These are phyloP conservation scores for Fomitopsis schrenkii DNA, from an alignment of 1,284 basidiomycete genomes.

Conservation along the genomic window DNA sequence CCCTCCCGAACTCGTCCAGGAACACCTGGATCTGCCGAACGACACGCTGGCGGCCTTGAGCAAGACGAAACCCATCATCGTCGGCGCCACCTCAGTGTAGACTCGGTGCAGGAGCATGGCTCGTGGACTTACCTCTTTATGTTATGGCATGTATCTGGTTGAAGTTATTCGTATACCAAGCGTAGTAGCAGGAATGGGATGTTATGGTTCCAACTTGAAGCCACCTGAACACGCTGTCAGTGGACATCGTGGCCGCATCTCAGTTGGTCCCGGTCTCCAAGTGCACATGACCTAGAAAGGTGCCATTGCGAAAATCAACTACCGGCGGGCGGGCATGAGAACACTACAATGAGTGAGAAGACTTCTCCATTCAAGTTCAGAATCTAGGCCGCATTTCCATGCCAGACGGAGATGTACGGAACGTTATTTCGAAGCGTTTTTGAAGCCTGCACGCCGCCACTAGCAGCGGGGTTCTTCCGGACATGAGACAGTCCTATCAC, in stretches of 20 bases:
- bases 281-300: too few relatives aligned
- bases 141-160: background rate
- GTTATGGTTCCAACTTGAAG: background rate
- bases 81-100: conserved; percentile 19
- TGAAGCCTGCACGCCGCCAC: too few relatives aligned
- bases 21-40: conserved; percentile 50
- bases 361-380: too few relatives aligned
- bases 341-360: too few relatives aligned
- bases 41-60: conserved; percentile 46
- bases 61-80: conserved; percentile 51
- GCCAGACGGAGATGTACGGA: too few relatives aligned
- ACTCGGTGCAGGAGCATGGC: background rate
- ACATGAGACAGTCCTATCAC: too few relatives aligned
- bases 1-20: conserved; percentile 60
- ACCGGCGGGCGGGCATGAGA: too few relatives aligned
- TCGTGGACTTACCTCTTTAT: background rate
- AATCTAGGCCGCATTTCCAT: too few relatives aligned
- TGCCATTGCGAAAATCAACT: too few relatives aligned
- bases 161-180: background rate
- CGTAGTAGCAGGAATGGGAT: background rate
- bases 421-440: too few relatives aligned
- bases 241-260: background rate
- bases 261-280: background rate
- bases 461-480: too few relatives aligned
- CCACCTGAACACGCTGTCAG: too few relatives aligned